Percentiles rank a stretch among this genome's conserved stretches.
These are phyloP conservation scores for Pythium volutum DNA, from an alignment of 352 stramenopile genomes.

Conservation along the genomic window DNA sequence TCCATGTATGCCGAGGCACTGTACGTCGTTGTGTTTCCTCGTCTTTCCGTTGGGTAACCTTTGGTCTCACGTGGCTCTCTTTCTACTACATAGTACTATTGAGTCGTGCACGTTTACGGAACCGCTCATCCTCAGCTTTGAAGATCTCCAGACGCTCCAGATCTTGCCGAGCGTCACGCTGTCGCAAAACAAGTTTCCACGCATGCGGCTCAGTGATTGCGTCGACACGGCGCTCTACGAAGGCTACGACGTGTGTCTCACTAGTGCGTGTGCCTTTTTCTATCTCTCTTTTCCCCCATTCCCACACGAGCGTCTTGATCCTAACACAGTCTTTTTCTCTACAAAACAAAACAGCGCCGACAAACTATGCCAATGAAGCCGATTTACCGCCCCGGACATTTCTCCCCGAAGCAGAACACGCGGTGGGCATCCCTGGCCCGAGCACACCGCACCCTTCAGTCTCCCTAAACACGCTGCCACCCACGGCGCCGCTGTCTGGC, in stretches of 20 bases:
- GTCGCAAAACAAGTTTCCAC: conserved; percentile 17
- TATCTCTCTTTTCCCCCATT: background rate
- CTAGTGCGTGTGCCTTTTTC: background rate
- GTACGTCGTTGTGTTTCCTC: conserved; percentile 17
- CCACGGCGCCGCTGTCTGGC: conserved; percentile 1
- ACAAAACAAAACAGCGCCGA: background rate
- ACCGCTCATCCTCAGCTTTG: conserved; percentile 19
- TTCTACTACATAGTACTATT: conserved; percentile 17
- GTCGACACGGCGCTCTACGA: conserved; percentile 1
- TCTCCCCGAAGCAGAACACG: background rate
- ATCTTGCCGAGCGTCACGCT: conserved; percentile 20
- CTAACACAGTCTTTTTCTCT: background rate
- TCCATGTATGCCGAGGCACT: background rate
- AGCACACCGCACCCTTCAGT: background rate
- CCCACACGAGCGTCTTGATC: no score
- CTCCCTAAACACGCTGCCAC: background rate
- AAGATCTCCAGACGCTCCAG: conserved; percentile 16
- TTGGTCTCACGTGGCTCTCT: conserved; percentile 3
- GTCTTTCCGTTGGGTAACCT: background rate
- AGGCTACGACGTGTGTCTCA: conserved; percentile 22
- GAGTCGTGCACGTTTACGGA: conserved; percentile 22
- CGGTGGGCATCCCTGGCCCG: background rate
- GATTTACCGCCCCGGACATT: no score
- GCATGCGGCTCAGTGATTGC: conserved; percentile 2
- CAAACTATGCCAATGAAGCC: background rate